Conservation (phyloP, 2,329 filamentous ascomycete genomes). For the Neonectria magnoliae region DNA sequence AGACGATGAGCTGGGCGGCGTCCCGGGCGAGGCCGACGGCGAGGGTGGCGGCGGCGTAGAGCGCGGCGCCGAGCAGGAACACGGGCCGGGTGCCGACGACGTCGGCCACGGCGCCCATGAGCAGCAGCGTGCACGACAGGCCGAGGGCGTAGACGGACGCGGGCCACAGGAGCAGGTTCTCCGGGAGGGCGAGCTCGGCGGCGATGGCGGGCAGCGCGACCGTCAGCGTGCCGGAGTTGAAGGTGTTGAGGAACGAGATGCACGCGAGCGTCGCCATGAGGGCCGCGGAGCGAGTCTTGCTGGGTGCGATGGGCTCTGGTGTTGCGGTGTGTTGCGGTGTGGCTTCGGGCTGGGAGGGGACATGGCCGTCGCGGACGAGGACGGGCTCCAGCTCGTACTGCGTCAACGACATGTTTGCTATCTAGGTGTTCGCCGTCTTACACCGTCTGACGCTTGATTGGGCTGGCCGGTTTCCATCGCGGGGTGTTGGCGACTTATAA, state of each 20-base stretch:
- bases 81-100: constrained; percentile 48
- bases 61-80: constrained; percentile 47
- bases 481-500: not conserved
- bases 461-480: not conserved
- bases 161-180: constrained; percentile 36
- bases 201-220: constrained; percentile 36
- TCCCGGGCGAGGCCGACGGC: constrained; percentile 48
- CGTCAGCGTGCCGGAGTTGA: constrained; percentile 38
- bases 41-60: constrained; percentile 47
- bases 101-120: constrained; percentile 51
- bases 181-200: constrained; percentile 28
- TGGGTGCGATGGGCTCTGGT: constrained; percentile 11
- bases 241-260: constrained; percentile 39
- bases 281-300: constrained; percentile 1
- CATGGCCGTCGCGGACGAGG: not conserved
- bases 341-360: not conserved
- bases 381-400: constrained; percentile 12
- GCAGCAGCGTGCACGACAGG: constrained; percentile 42
- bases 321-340: not conserved
- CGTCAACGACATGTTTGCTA: constrained; percentile 11
- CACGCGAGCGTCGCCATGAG: constrained; percentile 27
- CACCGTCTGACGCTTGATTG: not conserved
- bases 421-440: not conserved
- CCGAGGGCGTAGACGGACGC: constrained; percentile 35
- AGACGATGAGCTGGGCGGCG: constrained; percentile 50